Conservation (phyloP, 169 alveolate genomes). For the Prorocentrum cordatum region DNA sequence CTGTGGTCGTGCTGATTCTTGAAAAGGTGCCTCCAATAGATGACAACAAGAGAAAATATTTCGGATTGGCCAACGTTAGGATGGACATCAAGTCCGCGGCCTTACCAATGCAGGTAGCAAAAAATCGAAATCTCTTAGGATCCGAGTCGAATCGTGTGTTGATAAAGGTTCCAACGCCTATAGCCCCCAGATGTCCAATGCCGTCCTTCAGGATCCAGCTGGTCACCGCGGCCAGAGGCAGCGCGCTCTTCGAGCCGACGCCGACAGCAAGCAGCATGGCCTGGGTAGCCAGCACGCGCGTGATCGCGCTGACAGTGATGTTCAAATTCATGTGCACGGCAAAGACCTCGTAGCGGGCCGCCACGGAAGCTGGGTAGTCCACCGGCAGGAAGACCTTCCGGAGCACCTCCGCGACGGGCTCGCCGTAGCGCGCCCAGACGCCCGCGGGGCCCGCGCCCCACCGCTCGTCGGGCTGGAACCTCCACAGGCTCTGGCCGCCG, state of each 20-base stretch:
- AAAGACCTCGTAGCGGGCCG: neutral
- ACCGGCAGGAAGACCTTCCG: constrained; percentile 10
- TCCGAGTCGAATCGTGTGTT: constrained; percentile 16
- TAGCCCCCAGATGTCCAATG: constrained; percentile 11
- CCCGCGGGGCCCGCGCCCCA: too few relatives aligned
- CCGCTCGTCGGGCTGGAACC: too few relatives aligned
- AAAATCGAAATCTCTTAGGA: constrained; percentile 25
- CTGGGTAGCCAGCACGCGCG: constrained; percentile 13
- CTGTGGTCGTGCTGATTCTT: neutral
- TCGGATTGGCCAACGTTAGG: constrained; percentile 2
- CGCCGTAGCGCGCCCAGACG: too few relatives aligned
- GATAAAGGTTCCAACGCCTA: neutral
- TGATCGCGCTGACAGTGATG: neutral
- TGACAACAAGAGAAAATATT: constrained; percentile 1
- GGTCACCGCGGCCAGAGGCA: constrained; percentile 23
- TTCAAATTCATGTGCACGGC: neutral
- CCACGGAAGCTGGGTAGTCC: constrained; percentile 3
- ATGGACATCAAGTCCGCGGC: constrained; percentile 16
- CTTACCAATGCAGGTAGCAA: neutral
- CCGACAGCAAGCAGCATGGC: constrained; percentile 35
- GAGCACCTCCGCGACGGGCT: neutral
- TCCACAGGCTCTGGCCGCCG: too few relatives aligned
- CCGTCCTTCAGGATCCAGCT: constrained; percentile 36
- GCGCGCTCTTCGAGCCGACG: neutral
- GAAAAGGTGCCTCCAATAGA: constrained; percentile 3